Evolutionary conservation across 768 basidiomycete genomes (phyloP).

Genomic region (Antrodiella citrinella): DNA sequence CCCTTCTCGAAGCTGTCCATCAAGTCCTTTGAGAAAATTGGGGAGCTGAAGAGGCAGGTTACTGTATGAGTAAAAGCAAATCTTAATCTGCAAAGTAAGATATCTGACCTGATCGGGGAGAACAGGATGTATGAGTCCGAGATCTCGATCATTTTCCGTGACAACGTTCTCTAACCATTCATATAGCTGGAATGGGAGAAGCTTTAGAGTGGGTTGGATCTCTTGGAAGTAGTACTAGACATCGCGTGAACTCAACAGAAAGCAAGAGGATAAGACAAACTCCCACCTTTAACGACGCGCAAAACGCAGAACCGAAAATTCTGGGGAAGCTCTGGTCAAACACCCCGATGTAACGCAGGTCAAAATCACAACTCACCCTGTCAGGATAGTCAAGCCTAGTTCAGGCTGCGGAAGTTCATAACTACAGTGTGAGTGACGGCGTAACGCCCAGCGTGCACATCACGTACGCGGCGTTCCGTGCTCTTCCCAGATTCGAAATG

Average conservation of each 20-base stretch:
- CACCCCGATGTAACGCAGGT: background rate
- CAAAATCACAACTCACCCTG: slow-evolving; percentile 13
- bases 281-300: slow-evolving; percentile 19
- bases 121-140: slow-evolving; percentile 19
- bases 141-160: slow-evolving; percentile 18
- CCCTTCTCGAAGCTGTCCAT: slow-evolving; percentile 16
- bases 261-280: background rate
- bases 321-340: slow-evolving; percentile 2
- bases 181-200: slow-evolving; percentile 18
- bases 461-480: slow-evolving; percentile 14
- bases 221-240: slow-evolving; percentile 19
- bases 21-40: slow-evolving; percentile 19
- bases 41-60: slow-evolving; percentile 12
- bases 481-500: slow-evolving; percentile 15
- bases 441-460: background rate
- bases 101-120: slow-evolving; percentile 16
- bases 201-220: slow-evolving; percentile 15
- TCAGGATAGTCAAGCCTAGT: slow-evolving; percentile 17
- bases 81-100: background rate
- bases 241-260: background rate
- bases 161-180: slow-evolving; percentile 18
- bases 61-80: background rate
- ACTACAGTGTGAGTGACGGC: background rate
- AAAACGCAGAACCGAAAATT: slow-evolving; percentile 21
- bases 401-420: slow-evolving; percentile 16